Percentiles rank a stretch among this genome's conserved stretches.
Evolutionary conservation across 805 yeast species (phyloP).

Genomic region (Hanseniaspora clermontiae): DNA sequence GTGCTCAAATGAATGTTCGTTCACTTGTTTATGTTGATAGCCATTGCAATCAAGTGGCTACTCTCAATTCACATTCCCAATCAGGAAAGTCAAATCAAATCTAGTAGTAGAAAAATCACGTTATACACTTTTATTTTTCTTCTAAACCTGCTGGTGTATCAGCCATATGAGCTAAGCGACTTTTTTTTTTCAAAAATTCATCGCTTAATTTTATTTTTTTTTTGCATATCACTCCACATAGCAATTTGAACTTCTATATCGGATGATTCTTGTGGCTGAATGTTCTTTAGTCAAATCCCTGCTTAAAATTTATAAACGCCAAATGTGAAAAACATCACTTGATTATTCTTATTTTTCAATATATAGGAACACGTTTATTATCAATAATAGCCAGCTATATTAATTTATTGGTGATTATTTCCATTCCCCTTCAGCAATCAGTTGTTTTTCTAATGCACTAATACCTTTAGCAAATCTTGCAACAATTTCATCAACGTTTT

Average conservation of each 20-base stretch:
- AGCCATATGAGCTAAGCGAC: background rate
- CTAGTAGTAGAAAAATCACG: background rate
- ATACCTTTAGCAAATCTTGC: conserved; percentile 32
- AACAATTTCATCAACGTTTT: conserved; percentile 33
- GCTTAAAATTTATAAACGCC: background rate
- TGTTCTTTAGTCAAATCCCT: background rate
- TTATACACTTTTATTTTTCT: background rate
- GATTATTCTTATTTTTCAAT: background rate
- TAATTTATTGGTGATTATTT: background rate
- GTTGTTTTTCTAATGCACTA: conserved; percentile 21
- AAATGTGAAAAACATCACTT: no score
- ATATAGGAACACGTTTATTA: background rate
- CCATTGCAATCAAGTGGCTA: background rate
- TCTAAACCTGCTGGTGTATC: background rate
- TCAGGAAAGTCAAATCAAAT: background rate
- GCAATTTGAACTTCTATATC: background rate
- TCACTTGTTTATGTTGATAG: background rate
- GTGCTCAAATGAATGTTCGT: background rate
- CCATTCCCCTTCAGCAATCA: conserved; percentile 17
- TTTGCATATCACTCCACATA: background rate
- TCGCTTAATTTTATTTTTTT: background rate
- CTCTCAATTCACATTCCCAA: background rate
- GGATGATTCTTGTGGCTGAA: background rate
- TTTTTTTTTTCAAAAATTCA: background rate
- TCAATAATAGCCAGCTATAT: background rate